Base-by-base conservation (phyloP, 495 filamentous ascomycete species). In the Bathelium albidoporum region DNA sequence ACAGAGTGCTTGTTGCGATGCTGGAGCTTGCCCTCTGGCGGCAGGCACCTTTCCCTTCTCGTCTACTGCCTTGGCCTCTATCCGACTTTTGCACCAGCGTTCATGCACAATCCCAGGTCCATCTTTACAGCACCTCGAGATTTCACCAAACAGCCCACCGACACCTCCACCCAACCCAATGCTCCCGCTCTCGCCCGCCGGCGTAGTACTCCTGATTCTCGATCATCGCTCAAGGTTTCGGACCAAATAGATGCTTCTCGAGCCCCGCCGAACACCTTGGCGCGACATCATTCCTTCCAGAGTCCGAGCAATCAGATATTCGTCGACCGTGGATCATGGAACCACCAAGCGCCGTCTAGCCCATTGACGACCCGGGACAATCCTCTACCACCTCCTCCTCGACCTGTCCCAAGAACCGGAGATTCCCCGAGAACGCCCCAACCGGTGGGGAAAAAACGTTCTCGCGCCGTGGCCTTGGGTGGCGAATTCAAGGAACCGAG, bases 61-160 rank as follows among this genome's bases (percentile, higher is more conserved):
- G 16, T 9, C 49, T 3, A 29, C 11, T 55, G 7, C 24, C 5
- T 20, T 29, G 49, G 49, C 24, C 10, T 20, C 5, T 29, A 5
- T 26, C 5, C 20, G 16, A 26, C 24, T n/a, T 29, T 16, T 20
- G n/a, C 16, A 11, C 5, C 24, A 49, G 43, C 52, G 39, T 67
- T 62, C 62, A 71, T 69, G 67, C 60, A 67, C 45, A 44, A 58
- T 14, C 66, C 69, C 39, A 65, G 41, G 34, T 71, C 69, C 49
- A 69, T 71, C 34, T 71, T 71, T 52, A 71, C 69, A 52, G 69
- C 49, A 16, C 49, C 49, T 55, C 20, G 65, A 66, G 31, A 32
- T 62, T 62, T 32, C 28, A 66, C n/a, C 59, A 63, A 49, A 58
- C 59, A 60, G 28, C 26, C 39, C 43, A 55, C 24, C 49, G 49